These are phyloP conservation scores for Corylus americana DNA, from an alignment of 306 rosid species.

Conservation along the genomic window DNA sequence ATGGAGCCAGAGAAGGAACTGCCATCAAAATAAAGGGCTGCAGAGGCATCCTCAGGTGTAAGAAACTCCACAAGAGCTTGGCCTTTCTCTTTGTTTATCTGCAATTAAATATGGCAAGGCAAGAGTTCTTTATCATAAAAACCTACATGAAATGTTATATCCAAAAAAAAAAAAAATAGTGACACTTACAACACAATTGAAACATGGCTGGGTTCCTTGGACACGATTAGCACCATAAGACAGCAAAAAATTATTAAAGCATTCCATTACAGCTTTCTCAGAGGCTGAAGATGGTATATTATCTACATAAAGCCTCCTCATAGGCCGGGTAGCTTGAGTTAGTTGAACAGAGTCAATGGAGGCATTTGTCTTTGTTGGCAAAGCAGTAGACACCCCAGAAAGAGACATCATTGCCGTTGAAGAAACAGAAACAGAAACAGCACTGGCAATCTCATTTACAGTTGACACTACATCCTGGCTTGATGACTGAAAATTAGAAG, in stretches of 20 bases:
- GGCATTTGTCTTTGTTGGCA: slow-evolving; percentile 49
- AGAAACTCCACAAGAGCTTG: slow-evolving; percentile 95
- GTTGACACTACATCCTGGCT: slow-evolving; percentile 42
- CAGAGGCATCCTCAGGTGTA: slow-evolving; percentile 85
- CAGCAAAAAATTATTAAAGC: slow-evolving; percentile 65
- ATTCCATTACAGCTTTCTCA: slow-evolving; percentile 74
- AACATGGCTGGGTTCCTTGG: slow-evolving; percentile 79
- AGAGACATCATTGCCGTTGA: slow-evolving; percentile 41
- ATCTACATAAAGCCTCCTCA: slow-evolving; percentile 93
- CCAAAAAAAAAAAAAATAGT: not conserved
- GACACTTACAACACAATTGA: slow-evolving; percentile 81
- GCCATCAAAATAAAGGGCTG: slow-evolving; percentile 90
- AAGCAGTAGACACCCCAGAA: slow-evolving; percentile 35
- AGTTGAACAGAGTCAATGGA: slow-evolving; percentile 73
- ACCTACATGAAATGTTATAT: slow-evolving; percentile 13
- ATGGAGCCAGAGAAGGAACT: slow-evolving; percentile 60
- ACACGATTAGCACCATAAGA: slow-evolving; percentile 58
- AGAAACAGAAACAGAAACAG: slow-evolving; percentile 49
- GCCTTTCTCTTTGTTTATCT: slow-evolving; percentile 78
- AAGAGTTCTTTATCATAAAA: not conserved
- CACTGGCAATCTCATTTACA: slow-evolving; percentile 42
- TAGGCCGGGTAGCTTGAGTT: slow-evolving; percentile 90
- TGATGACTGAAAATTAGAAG: slow-evolving; percentile 49
- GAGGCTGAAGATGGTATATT: slow-evolving; percentile 75
- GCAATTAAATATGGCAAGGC: slow-evolving; percentile 42